Conservation (phyloP, 768 basidiomycete species). For the Leccinum longicurvipes region DNA sequence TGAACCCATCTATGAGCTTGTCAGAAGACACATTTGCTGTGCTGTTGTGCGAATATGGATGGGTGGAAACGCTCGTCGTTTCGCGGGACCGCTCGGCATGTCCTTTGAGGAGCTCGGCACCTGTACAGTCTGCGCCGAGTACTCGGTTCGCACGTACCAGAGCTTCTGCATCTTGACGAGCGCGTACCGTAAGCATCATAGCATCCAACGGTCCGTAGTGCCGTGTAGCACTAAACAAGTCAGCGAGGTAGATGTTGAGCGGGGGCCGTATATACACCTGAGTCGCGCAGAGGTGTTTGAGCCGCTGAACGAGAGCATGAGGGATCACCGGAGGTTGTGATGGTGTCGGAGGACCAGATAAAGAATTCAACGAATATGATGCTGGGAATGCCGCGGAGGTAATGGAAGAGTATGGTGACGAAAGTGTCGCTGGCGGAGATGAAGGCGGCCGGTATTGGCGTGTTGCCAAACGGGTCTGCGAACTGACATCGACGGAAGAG, state of each 20-base stretch:
- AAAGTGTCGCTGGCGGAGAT: constrained; percentile 22
- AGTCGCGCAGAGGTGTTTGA: constrained; percentile 27
- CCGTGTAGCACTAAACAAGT: constrained; percentile 71
- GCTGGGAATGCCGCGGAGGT: constrained; percentile 27
- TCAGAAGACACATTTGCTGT: constrained; percentile 22
- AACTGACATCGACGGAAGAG: constrained; percentile 50
- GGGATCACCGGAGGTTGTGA: constrained; percentile 30
- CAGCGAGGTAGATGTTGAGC: constrained; percentile 63
- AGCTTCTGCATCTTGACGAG: constrained; percentile 62
- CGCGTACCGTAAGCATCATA: constrained; percentile 58
- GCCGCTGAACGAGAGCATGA: constrained; percentile 25
- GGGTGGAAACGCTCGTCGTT: constrained; percentile 16
- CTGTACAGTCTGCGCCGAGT: constrained; percentile 57
- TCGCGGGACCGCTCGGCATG: constrained; percentile 21
- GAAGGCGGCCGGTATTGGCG: constrained; percentile 33
- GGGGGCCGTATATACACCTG: constrained; percentile 47
- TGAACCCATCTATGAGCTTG: constrained; percentile 15
- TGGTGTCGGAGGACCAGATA: constrained; percentile 28
- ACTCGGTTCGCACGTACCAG: constrained; percentile 66
- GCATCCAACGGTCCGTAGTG: constrained; percentile 70
- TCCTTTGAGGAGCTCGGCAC: constrained; percentile 52
- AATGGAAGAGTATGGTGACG: constrained; percentile 29
- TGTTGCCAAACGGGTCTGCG: constrained; percentile 34
- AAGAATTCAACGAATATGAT: constrained; percentile 9
- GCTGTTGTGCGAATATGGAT: constrained; percentile 16